Base-by-base conservation (phyloP, 176 grass and related monocot species). In the Secale cereale region DNA sequence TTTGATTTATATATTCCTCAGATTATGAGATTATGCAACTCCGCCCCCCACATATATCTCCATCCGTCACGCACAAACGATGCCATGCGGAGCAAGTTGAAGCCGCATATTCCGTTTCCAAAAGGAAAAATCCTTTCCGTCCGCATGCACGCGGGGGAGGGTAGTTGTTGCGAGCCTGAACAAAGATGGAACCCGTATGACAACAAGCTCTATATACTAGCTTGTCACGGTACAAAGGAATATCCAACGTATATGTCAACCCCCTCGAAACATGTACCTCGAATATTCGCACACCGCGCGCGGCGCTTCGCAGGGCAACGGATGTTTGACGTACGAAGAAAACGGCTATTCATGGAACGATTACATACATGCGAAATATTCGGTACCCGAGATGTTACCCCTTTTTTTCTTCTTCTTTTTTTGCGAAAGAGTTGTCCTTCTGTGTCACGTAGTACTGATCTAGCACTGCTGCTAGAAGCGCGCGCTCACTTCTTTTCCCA, bases 251-350 rank as follows among this genome's bases (percentile, higher is more conserved):
- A 87, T 45, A 22, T 46, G 45, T 12, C 17, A 17, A 39, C 16
- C 23, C 25, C 31, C 31, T 52, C 64, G 33, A 50, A 71, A 50
- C 57, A 73, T 69, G 65, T 39, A 61, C 64, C 76, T 31, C 50
- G 84, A 79, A 86, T 86, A 86, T 86, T 86, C 65, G 52, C 60
- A 63, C 36, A 19, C 82, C 37, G 23, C 6, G 50, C 19, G 17
- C 17, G 50, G 17, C 15, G 1, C 43, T 12, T 12, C 52, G 52
- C 52, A 19, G 7, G 52, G 19, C 52, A 56, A 56, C 19, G 6
- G 2, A 56, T 1, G 52, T 27, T 27, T 27, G 60, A 63, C 60
- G 56, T 33, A 3, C 1, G 12, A 48, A 14, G 13, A 7, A 23
- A 60, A 25, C 57, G 22, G 22, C 8, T 61, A 28, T 28, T 12